Percentiles rank a stretch among this genome's conserved stretches.
Conservation (phyloP, 78 protist genomes). For the Trichosphaerium sp. region DNA sequence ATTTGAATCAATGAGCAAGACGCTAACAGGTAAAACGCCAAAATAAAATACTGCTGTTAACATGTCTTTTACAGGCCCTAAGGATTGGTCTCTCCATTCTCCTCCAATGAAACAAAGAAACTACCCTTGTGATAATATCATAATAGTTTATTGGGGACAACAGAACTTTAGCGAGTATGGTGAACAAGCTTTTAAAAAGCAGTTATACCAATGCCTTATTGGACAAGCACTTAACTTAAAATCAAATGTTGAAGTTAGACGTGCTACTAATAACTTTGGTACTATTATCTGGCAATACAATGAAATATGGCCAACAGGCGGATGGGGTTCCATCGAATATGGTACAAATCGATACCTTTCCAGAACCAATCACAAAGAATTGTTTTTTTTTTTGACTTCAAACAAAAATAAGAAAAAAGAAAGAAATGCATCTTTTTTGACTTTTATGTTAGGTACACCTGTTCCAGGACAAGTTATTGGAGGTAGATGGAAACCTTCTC, state of each 20-base stretch:
- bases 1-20: constrained; percentile 15
- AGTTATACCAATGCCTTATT: constrained; percentile 22
- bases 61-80: no score
- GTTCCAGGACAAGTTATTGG: constrained; percentile 16
- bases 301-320: constrained; percentile 59
- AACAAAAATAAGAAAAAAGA: no score
- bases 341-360: no score
- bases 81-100: no score
- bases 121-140: constrained; percentile 22
- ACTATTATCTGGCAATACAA: constrained; percentile 24
- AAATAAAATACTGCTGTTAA: no score
- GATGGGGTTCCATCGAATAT: constrained; percentile 47
- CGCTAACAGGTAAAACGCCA: no score
- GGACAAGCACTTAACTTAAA: constrained; percentile 24
- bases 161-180: background rate
- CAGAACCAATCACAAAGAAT: no score
- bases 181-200: constrained; percentile 4
- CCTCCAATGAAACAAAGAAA: constrained; percentile 21
- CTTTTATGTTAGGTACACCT: no score
- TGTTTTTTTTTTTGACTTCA: no score
- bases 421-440: no score
- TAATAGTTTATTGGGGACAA: constrained; percentile 2
- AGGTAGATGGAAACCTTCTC: constrained; percentile 39
- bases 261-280: constrained; percentile 13
- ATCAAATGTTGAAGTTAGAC: constrained; percentile 3